phyloP scores from a whole-genome alignment of 176 grass and related monocot genomes.

The Musa troglodytarum region DNA sequence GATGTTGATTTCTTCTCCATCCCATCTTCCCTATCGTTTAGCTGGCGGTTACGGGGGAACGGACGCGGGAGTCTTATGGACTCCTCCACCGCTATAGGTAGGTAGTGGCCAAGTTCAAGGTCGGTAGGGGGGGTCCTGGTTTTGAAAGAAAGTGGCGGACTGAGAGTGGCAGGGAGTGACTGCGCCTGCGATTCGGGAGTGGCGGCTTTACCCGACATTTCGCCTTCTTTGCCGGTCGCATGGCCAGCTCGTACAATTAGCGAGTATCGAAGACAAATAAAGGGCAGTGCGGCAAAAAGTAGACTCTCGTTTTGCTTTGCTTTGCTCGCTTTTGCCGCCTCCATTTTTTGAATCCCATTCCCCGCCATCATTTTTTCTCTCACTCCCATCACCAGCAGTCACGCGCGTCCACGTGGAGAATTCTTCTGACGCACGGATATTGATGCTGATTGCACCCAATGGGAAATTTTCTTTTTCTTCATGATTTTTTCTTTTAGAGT shows the following conservation, averaged over 20 bases:
- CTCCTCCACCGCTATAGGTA: too few relatives aligned
- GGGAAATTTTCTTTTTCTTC: too few relatives aligned
- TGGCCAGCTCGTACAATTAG: not conserved
- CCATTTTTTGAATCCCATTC: not conserved
- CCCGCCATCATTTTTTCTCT: not conserved
- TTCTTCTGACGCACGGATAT: not conserved
- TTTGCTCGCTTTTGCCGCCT: not conserved
- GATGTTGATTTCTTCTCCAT: not conserved
- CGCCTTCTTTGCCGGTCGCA: not conserved
- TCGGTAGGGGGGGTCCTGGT: not conserved
- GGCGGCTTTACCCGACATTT: not conserved
- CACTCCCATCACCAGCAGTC: not conserved
- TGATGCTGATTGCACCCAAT: too few relatives aligned
- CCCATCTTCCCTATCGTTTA: not conserved
- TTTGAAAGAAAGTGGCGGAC: conserved; percentile 19
- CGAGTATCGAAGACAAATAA: not conserved
- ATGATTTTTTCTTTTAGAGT: too few relatives aligned
- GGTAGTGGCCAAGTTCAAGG: too few relatives aligned
- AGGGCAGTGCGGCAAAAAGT: not conserved
- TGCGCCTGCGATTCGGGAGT: not conserved
- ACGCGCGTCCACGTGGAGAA: not conserved
- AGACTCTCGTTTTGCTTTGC: not conserved
- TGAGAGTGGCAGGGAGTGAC: not conserved
- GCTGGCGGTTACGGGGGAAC: not conserved
- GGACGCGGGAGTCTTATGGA: too few relatives aligned